Percentiles rank a stretch among this genome's conserved stretches.
Evolutionary conservation across 106 monocot species (phyloP).

Genomic region (Platanthera guangdongensis): DNA sequence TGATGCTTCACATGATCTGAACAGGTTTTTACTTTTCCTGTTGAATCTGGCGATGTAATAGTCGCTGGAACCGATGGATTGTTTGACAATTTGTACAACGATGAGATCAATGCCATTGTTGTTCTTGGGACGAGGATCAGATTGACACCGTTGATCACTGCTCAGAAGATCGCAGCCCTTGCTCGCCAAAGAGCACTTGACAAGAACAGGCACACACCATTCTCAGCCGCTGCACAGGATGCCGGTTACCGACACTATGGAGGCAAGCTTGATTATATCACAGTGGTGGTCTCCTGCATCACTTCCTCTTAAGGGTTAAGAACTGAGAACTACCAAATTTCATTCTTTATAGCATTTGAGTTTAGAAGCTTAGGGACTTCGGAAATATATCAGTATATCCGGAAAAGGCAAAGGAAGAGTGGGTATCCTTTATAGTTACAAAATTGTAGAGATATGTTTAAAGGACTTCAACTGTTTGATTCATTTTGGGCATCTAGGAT

Average conservation of each 20-base stretch:
- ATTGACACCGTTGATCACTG: conserved; percentile 6
- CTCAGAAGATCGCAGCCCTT: conserved; percentile 42
- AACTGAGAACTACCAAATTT: no score
- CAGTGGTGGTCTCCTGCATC: conserved; percentile 47
- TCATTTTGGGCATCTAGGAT: no score
- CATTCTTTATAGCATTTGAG: no score
- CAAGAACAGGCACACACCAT: conserved; percentile 46
- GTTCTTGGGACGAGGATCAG: conserved; percentile 30
- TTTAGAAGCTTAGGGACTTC: no score
- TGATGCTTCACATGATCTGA: not conserved
- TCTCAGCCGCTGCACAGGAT: conserved; percentile 46
- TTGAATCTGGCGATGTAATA: conserved; percentile 42
- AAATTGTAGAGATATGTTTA: no score
- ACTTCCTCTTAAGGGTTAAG: not conserved
- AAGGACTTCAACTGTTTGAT: no score
- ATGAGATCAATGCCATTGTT: conserved; percentile 35
- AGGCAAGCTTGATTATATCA: conserved; percentile 26
- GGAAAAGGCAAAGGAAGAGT: no score
- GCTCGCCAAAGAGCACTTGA: conserved; percentile 43
- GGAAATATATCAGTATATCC: no score
- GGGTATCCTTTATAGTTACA: no score
- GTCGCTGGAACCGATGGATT: conserved; percentile 46
- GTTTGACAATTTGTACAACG: conserved; percentile 48
- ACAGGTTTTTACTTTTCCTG: conserved; percentile 40
- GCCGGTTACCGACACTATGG: conserved; percentile 45